Conservation (phyloP, 2,329 filamentous ascomycete species). For the Curvularia lunata region DNA sequence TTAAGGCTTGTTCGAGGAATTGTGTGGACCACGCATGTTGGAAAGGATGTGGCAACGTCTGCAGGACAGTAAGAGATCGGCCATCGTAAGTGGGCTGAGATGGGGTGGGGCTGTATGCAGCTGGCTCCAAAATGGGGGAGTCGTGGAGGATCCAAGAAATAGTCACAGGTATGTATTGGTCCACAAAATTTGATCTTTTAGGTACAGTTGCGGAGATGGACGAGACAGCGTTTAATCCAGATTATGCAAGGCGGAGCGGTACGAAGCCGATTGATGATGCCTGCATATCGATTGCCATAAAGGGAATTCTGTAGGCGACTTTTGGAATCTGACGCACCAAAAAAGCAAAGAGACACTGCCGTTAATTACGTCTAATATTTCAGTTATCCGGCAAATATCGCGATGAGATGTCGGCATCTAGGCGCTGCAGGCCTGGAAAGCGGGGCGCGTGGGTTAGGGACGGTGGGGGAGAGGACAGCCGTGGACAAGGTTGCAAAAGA, state of each 20-base stretch:
- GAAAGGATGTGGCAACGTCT: background rate
- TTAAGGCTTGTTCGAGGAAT: background rate
- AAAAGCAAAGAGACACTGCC: background rate
- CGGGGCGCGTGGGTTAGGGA: background rate
- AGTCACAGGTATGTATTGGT: background rate
- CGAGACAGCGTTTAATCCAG: background rate
- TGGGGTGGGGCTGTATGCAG: conserved; percentile 1
- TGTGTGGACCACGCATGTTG: background rate
- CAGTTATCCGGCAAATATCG: background rate
- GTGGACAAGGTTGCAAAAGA: background rate
- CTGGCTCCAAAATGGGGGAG: conserved; percentile 7
- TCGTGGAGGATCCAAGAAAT: background rate
- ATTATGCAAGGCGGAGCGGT: background rate
- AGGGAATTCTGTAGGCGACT: background rate
- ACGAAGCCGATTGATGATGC: background rate
- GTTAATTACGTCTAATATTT: background rate
- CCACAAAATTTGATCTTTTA: background rate
- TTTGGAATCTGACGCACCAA: background rate
- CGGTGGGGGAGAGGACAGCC: background rate
- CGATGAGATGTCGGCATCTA: background rate
- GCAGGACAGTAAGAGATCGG: background rate
- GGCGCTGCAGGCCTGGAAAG: background rate
- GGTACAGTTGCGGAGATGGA: conserved; percentile 7
- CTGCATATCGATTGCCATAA: background rate
- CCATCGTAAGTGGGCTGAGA: background rate